A percentile compares a stretch with the other conserved stretches of the same genome.
phyloP scores from a whole-genome alignment of 2,329 filamentous ascomycete genomes.

The Arthrinium puccinioides region DNA sequence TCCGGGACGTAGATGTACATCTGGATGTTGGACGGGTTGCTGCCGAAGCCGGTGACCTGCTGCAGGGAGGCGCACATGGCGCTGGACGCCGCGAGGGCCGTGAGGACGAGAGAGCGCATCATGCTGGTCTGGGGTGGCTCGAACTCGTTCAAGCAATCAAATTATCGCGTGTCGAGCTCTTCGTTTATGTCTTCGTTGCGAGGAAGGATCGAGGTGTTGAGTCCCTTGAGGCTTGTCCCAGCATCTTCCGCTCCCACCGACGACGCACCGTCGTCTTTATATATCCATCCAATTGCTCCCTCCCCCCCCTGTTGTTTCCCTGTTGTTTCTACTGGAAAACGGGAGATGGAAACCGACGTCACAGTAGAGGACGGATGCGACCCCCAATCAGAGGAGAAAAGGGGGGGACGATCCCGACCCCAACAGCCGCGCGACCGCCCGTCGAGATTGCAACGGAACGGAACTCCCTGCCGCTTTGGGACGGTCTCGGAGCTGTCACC shows the following conservation, averaged over 20 bases:
- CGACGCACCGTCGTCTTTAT: not conserved
- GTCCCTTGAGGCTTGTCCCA: too few relatives aligned
- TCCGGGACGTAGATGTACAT: constrained; percentile 40
- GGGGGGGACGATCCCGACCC: too few relatives aligned
- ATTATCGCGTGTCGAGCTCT: not conserved
- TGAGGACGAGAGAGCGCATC: constrained; percentile 14
- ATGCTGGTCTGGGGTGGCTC: not conserved
- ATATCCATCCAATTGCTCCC: not conserved
- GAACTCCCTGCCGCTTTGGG: constrained; percentile 1
- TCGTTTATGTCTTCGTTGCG: not conserved
- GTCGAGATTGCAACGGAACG: not conserved
- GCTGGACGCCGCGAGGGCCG: constrained; percentile 2
- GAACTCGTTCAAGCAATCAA: not conserved
- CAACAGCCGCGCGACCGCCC: not conserved
- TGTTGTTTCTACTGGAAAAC: not conserved
- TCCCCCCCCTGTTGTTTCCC: not conserved
- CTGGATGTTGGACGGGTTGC: constrained; percentile 30
- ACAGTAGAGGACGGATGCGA: not conserved
- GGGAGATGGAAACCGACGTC: not conserved
- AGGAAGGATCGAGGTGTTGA: too few relatives aligned
- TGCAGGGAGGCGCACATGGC: constrained; percentile 5
- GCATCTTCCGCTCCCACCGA: too few relatives aligned
- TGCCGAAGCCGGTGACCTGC: constrained; percentile 32
- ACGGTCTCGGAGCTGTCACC: constrained; percentile 1
- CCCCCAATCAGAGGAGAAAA: too few relatives aligned